Evolutionary conservation across 331 rosid genomes (phyloP), one percentile per base, ranked within the genome.

Genomic region (Rosa hybrid): DNA sequence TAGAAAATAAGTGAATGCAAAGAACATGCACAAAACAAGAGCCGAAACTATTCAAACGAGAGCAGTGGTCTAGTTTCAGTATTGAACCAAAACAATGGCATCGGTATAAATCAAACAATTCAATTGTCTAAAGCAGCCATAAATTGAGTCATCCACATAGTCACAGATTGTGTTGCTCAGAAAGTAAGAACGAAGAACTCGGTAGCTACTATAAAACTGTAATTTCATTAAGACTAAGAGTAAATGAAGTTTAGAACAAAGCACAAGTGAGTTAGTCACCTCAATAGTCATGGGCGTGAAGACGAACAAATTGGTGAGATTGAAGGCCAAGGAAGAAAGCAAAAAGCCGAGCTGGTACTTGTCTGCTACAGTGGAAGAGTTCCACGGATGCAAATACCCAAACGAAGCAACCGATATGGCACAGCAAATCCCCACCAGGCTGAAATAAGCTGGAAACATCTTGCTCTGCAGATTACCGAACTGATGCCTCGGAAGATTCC

Each of bases 401-500:
- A 96, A 93, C 0, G 97, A 91, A 21, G 90, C 97, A 23, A 87
- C 97, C 2, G 99, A 82, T 13, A 85, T 71, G 7, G 97, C 92
- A 63, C 93, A 90, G 73, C 97, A 91, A 41, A 77, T 76, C 45
- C 91, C 97, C n/a, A 96, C 98, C 99, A 90, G 42, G 0, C 89
- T 70, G 89, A 96, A 96, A 76, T 91, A 96, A 2, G 98, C 99
- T 5, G 99, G 99, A 83, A 96, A 96, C 99, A 93, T 93, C 91
- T 96, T 96, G 87, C 99, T 91, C 54, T 96, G 99, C 81, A 96
- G 87, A 88, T 93, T 96, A 45, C 99, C 99, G 81, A 96, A 96
- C 74, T 96, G 99, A 85, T 96, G 99, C 88, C 99, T 86, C 14
- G 99, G 99, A 39, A 96, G 90, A 83, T 96, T 88, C 91, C 99